Evolutionary conservation across 331 rosid genomes (phyloP).

Genomic region (Arachis monticola): DNA sequence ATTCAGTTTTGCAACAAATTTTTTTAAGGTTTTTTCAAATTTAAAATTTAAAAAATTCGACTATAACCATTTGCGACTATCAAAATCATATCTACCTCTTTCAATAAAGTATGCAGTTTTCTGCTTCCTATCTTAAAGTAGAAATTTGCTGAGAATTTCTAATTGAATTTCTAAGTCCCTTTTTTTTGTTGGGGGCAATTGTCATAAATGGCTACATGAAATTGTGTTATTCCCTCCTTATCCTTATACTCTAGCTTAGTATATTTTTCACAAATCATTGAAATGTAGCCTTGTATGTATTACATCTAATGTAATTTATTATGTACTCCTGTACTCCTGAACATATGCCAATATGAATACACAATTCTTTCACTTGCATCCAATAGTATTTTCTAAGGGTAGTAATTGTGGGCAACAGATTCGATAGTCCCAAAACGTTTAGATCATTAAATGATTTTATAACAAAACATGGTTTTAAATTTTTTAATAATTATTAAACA

Average conservation of each 20-base stretch:
- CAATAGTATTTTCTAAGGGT: slow-evolving; percentile 11
- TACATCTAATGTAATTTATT: no score
- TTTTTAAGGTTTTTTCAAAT: not conserved
- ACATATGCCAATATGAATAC: no score
- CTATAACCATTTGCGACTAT: slow-evolving; percentile 1
- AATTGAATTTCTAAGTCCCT: not conserved
- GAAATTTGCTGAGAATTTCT: no score
- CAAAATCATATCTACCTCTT: slow-evolving; percentile 9
- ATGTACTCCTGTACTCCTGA: no score
- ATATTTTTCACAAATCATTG: slow-evolving; percentile 12
- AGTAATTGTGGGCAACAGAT: not conserved
- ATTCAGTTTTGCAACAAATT: no score
- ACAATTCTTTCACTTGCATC: no score
- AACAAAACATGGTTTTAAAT: no score
- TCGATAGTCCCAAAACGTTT: no score
- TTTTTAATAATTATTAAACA: no score
- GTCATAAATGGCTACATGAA: slow-evolving; percentile 4
- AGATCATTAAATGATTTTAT: no score
- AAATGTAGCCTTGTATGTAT: not conserved
- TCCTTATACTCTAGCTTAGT: slow-evolving; percentile 9
- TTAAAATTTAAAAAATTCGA: slow-evolving; percentile 1
- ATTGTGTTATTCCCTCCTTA: not conserved
- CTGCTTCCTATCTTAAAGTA: no score
- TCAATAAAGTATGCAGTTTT: not conserved
- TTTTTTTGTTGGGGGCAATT: not conserved